Base-by-base conservation (phyloP, 192 early-diverging fungal species). In the Linnemannia zychae region DNA sequence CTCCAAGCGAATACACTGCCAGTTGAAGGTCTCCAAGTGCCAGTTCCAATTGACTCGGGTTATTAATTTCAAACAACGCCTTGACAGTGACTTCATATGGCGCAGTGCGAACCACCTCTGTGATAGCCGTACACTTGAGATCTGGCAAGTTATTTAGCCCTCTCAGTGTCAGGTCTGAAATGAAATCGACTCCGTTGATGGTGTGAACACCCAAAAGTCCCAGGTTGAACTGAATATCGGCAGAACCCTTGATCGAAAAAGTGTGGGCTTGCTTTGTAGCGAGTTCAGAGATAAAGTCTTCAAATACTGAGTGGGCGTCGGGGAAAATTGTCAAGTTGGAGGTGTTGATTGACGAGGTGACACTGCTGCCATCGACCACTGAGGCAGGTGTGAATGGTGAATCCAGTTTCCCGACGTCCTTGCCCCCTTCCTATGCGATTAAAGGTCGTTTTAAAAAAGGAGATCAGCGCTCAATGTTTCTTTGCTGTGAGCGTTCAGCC, bases 141-240 rank as follows among this genome's bases (percentile, higher is more conserved):
- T 72, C 57, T 1, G 76, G 82, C 4, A 84, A 13, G 22, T 71
- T 78, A 17, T 78, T 66, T 3, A 85, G 76, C 2, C 83, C 83
- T 9, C 73, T 70, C 12, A 85, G 24, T 12, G 83, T 85, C n/a
- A 85, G n/a, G 63, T 79, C 83, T 0, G 77, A 76, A 0, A 76
- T 4, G 38, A 85, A 85, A 31, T 79, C 77, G 18, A 85, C 65
- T 2, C 71, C 74, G 3, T 75, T 37, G 15, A 85, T 52, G 7
- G 73, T 63, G 53, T 85, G 83, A 5, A 65, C 24, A 4, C 83
- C 83, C 31, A 82, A 22, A 4, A 79, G 40, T 44, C 83, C 83
- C 20, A 85, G 74, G 28, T 73, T 37, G 33, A 85, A 73, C 37
- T 72, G 46, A 20, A 85, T 85, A 49, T 85, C 83, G 7, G 83